Conservation (phyloP, 768 basidiomycete species). For the Suillus spraguei region DNA sequence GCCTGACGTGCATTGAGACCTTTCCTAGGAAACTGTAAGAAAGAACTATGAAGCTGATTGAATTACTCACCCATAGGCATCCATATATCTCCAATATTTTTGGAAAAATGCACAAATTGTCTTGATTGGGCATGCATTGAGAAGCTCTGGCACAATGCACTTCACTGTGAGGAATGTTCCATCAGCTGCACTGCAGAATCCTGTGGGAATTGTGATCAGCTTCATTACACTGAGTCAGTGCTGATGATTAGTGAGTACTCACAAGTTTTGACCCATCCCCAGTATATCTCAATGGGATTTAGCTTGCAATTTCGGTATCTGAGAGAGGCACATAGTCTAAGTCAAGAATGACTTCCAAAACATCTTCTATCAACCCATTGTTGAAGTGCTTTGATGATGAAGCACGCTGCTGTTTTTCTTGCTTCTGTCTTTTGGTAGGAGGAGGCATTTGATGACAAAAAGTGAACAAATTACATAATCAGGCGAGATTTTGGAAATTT, state of each 20-base stretch:
- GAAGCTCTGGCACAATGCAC: constrained; percentile 25
- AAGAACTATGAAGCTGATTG: background rate
- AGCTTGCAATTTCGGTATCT: too few species aligned
- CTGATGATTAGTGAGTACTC: background rate
- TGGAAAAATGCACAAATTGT: constrained; percentile 20
- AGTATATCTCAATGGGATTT: too few species aligned
- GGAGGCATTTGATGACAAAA: too few species aligned
- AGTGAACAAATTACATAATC: too few species aligned
- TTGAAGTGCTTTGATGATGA: too few species aligned
- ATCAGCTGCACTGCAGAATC: constrained; percentile 25
- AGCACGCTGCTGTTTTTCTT: too few species aligned
- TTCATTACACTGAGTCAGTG: background rate
- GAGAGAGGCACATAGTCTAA: too few species aligned
- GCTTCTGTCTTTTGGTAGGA: too few species aligned
- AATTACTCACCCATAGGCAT: background rate
- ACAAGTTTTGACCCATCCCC: constrained; percentile 12
- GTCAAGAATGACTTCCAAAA: too few species aligned
- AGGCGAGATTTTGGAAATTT: too few species aligned
- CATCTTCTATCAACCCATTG: too few species aligned
- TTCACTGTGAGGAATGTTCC: constrained; percentile 26
- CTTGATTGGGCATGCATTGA: constrained; percentile 18
- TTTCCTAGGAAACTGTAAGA: background rate
- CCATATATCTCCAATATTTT: constrained; percentile 10
- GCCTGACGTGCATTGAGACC: background rate
- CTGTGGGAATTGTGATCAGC: constrained; percentile 9